phyloP scores from a whole-genome alignment of 83 land plant genomes.

The Thuja plicata region DNA sequence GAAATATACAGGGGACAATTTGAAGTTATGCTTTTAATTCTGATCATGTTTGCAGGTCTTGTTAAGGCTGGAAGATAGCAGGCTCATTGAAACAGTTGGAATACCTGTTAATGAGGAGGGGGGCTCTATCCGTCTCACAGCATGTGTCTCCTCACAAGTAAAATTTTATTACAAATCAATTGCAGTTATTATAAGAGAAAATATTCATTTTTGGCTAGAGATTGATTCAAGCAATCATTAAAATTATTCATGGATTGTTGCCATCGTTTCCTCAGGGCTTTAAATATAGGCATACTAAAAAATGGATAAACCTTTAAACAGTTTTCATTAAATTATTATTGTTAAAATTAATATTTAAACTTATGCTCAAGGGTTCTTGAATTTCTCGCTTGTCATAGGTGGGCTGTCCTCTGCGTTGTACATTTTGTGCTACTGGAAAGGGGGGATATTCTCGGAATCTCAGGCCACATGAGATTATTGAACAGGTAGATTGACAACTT shows the following conservation, averaged over 20 bases:
- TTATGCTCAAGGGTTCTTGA: neutral
- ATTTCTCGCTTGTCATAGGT: slow-evolving; percentile 49
- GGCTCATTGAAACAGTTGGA: slow-evolving; percentile 93
- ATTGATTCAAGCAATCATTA: neutral
- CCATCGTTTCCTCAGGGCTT: neutral
- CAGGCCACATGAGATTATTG: slow-evolving; percentile 90
- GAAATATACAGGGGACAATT: neutral
- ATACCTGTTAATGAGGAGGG: slow-evolving; percentile 84
- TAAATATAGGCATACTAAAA: neutral
- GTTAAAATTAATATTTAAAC: neutral
- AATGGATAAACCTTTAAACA: neutral
- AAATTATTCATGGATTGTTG: neutral
- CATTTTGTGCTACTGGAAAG: slow-evolving; percentile 99
- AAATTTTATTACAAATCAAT: neutral
- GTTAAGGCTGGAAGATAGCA: slow-evolving; percentile 74
- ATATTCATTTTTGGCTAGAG: neutral
- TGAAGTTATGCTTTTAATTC: slow-evolving; percentile 12
- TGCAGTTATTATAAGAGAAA: neutral
- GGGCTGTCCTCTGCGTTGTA: slow-evolving; percentile 91
- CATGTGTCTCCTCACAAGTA: slow-evolving; percentile 98
- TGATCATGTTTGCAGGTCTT: slow-evolving; percentile 51
- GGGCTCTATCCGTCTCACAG: slow-evolving; percentile 77
- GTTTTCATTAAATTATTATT: neutral
- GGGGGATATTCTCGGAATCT: slow-evolving; percentile 94
- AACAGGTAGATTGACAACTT: slow-evolving; percentile 52